phyloP scores from a whole-genome alignment of 495 filamentous ascomycete genomes.

The Oidiodendron maius region DNA sequence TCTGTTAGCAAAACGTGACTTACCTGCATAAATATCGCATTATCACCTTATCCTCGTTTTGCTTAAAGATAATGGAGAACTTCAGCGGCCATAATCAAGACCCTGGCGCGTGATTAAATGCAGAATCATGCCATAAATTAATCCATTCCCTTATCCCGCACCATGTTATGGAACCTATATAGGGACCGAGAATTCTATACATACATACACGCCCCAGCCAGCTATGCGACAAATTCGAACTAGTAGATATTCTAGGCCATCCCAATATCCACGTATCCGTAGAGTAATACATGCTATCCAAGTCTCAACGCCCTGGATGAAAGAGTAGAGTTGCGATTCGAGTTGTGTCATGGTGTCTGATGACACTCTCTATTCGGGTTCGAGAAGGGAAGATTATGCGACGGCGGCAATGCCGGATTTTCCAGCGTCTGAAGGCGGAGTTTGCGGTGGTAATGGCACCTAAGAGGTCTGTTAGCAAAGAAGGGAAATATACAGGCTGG shows the following conservation, averaged over 20 bases:
- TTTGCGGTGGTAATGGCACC: constrained; percentile 20
- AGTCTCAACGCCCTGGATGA: constrained; percentile 1
- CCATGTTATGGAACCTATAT: neutral
- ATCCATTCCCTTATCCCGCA: neutral
- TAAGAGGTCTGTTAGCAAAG: neutral
- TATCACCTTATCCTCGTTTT: too few relatives aligned
- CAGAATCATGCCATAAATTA: neutral
- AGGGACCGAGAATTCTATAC: neutral
- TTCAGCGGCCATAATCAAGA: too few relatives aligned
- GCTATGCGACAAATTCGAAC: neutral
- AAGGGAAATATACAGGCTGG: neutral
- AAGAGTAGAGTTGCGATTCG: constrained; percentile 20
- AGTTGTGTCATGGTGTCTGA: constrained; percentile 10
- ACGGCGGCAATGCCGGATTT: constrained; percentile 21
- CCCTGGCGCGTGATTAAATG: too few relatives aligned
- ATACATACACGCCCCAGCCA: neutral
- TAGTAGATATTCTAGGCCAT: neutral
- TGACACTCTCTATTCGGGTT: constrained; percentile 1
- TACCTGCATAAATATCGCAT: too few relatives aligned
- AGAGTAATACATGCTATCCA: neutral
- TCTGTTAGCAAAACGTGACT: too few relatives aligned
- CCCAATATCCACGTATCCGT: neutral
- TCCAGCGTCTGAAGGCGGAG: constrained; percentile 21
- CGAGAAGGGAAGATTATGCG: constrained; percentile 5
- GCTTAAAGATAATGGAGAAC: too few relatives aligned